Conservation (phyloP, 257 asterid genomes). For the Cordia subcordata region DNA sequence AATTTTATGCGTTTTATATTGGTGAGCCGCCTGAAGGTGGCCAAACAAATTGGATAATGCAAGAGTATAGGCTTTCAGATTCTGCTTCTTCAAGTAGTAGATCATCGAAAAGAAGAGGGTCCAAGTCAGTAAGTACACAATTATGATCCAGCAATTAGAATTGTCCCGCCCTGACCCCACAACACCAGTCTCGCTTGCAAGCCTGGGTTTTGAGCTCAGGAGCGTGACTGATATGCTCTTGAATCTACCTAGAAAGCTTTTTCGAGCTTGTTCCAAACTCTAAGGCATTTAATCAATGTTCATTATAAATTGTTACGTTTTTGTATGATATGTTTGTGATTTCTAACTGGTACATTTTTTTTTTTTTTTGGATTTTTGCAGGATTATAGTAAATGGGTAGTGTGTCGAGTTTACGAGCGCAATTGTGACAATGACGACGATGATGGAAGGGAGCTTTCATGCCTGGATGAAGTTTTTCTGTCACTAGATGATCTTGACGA, state of each 20-base stretch:
- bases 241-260: not conserved
- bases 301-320: not conserved
- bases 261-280: no score
- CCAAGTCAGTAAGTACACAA: constrained; percentile 47
- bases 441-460: constrained; percentile 76
- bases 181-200: no score
- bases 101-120: constrained; percentile 48
- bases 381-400: constrained; percentile 86
- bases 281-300: no score
- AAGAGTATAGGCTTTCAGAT: constrained; percentile 60
- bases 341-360: not conserved
- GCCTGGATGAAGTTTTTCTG: constrained; percentile 90
- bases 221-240: no score
- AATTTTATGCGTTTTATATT: constrained; percentile 47
- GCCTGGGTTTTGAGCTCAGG: no score
- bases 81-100: constrained; percentile 32
- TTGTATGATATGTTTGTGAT: not conserved
- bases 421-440: constrained; percentile 40
- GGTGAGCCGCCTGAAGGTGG: constrained; percentile 59
- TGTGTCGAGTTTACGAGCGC: constrained; percentile 75
- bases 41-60: constrained; percentile 86
- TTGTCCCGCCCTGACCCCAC: no score
- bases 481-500: constrained; percentile 89
- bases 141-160: no score
- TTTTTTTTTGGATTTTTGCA: constrained; percentile 12